These are phyloP conservation scores for Cryptococcus maquisensis DNA, from an alignment of 1,284 basidiomycete genomes.

Conservation along the genomic window DNA sequence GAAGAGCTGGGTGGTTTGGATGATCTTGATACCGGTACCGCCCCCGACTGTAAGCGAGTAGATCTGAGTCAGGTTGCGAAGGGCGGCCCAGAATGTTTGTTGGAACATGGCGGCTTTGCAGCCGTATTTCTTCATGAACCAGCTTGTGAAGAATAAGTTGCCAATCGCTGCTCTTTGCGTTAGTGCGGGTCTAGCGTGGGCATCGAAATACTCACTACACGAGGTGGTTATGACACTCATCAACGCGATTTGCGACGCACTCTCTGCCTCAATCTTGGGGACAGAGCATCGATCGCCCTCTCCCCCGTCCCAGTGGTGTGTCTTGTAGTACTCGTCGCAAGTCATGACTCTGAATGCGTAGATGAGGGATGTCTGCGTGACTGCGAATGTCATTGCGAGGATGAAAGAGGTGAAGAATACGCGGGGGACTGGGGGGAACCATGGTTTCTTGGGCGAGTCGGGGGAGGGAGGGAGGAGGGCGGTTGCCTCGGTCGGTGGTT, in stretches of 20 bases:
- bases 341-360: conserved; percentile 42
- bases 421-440: conserved; percentile 27
- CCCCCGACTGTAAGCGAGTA: conserved; percentile 34
- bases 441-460: background rate
- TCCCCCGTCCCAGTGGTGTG: conserved; percentile 14
- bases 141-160: conserved; percentile 45
- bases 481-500: background rate
- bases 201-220: conserved; percentile 25
- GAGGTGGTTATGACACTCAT: conserved; percentile 33
- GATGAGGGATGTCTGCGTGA: conserved; percentile 44
- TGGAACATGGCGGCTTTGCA: conserved; percentile 42
- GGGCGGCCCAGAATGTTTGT: conserved; percentile 42
- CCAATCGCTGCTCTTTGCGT: conserved; percentile 25
- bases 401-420: conserved; percentile 38
- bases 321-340: conserved; percentile 42
- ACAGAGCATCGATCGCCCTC: conserved; percentile 34
- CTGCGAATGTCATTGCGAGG: conserved; percentile 35
- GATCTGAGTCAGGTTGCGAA: conserved; percentile 42
- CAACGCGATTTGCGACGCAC: conserved; percentile 30
- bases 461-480: background rate
- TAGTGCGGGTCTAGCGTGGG: background rate
- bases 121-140: conserved; percentile 36
- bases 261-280: conserved; percentile 28
- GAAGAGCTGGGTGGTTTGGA: conserved; percentile 42
- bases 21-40: conserved; percentile 30